Base-by-base conservation (phyloP, 441 rosid species). In the Populus hybrid region DNA sequence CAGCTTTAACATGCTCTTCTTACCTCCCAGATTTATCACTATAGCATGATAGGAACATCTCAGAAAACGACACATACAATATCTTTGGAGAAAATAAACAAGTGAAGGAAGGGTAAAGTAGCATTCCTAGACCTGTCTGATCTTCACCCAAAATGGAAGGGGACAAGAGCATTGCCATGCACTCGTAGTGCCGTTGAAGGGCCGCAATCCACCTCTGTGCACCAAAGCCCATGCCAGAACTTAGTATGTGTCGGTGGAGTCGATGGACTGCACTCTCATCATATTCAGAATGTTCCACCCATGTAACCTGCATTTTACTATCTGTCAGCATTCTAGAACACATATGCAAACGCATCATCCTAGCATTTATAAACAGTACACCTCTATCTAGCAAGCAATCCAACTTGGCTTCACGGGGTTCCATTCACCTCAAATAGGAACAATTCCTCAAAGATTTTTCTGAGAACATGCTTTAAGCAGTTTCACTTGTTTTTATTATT, bases 211-310 rank as follows among this genome's bases (percentile, higher is more conserved):
- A 95, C 64, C 98, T 84, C 32, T 86, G 92, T 0, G 97, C 98
- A 14, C 99, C 95, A 42, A 93, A 95, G 35, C 89, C 98, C 82
- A 82, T 82, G 23, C 99, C 99, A 0, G 92, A 87, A 72, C 84
- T 81, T 16, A 95, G 72, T 28, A 90, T 80, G 2, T 88, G 83
- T 1, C 88, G 86, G 78, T 85, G 92, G 28, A 90, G 90, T 4
- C 87, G 92, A 76, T 92, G 98, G 54, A 91, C 84, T 35, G 68
- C 80, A 76, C 83, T 87, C 69, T 86, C 93, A 1, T 92, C 97
- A 40, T 90, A 95, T 65, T 93, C 95, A 0, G 90, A 84, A 77
- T 92, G 95, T 69, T 95, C 98, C 6, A 95, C 89, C 98, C 99
- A 95, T 1, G 95, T 93, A 23, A 95, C 92, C 99, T 95, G 85